These are phyloP conservation scores for Alternaria sp. DNA, from an alignment of 2,329 filamentous ascomycete species.

Conservation along the genomic window DNA sequence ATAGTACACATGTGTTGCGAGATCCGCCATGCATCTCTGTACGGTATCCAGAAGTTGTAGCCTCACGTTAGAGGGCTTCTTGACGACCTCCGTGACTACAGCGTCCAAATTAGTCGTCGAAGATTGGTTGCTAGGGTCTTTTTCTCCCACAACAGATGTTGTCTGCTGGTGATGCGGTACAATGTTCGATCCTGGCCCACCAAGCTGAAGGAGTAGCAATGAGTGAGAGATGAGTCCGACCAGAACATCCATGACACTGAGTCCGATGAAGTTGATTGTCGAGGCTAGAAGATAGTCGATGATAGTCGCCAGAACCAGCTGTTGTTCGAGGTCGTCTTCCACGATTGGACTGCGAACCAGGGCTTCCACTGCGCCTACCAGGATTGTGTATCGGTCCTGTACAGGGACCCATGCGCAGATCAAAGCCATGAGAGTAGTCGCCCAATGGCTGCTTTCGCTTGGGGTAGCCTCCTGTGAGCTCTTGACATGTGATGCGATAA, in stretches of 20 bases:
- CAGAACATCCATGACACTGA: conserved; percentile 95
- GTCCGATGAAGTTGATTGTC: conserved; percentile 89
- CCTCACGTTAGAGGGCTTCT: conserved; percentile 62
- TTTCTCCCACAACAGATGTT: conserved; percentile 37
- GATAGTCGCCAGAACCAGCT: conserved; percentile 79
- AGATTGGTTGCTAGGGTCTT: conserved; percentile 26
- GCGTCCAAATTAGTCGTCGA: conserved; percentile 31
- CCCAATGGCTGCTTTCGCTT: conserved; percentile 72
- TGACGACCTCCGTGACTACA: conserved; percentile 53
- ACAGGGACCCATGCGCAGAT: conserved; percentile 90
- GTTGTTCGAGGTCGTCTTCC: conserved; percentile 76
- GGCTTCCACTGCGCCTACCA: conserved; percentile 82
- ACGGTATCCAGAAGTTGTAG: conserved; percentile 74
- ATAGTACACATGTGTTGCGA: conserved; percentile 96
- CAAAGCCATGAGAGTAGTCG: conserved; percentile 80
- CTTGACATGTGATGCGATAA: conserved; percentile 62
- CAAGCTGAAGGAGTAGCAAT: conserved; percentile 76
- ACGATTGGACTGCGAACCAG: conserved; percentile 73
- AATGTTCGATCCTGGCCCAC: conserved; percentile 53
- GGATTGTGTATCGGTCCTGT: conserved; percentile 90
- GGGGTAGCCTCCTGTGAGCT: conserved; percentile 49
- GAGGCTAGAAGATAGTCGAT: conserved; percentile 85
- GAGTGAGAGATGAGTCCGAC: conserved; percentile 86
- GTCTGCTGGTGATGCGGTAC: conserved; percentile 51
- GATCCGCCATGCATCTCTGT: conserved; percentile 84